These are phyloP conservation scores for Stylonectria norvegica DNA, from an alignment of 2,329 filamentous ascomycete genomes.

Conservation along the genomic window DNA sequence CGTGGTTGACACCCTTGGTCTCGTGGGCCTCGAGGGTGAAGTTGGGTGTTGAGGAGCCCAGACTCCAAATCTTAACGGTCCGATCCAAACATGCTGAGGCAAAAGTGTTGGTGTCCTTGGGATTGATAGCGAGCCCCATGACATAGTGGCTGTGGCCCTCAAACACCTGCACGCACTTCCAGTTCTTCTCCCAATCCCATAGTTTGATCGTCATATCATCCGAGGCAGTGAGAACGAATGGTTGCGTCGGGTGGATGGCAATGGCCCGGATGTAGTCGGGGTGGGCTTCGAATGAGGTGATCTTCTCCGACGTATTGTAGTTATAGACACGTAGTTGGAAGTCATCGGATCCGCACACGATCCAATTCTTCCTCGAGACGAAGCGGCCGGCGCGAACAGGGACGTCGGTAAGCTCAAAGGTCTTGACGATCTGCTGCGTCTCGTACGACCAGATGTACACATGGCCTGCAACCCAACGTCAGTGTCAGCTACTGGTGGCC, in stretches of 20 bases:
- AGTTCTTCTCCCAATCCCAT: slow-evolving; percentile 98
- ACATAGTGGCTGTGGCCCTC: slow-evolving; percentile 96
- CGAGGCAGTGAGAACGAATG: slow-evolving; percentile 91
- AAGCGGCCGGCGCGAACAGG: slow-evolving; percentile 96
- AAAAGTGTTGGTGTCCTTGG: slow-evolving; percentile 90
- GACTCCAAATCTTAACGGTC: slow-evolving; percentile 96
- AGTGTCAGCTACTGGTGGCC: too few species aligned
- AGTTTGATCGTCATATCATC: slow-evolving; percentile 99
- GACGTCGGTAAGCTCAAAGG: slow-evolving; percentile 97
- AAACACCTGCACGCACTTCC: slow-evolving; percentile 97
- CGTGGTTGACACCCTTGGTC: slow-evolving; percentile 95
- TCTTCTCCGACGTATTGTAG: slow-evolving; percentile 99
- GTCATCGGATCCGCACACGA: slow-evolving; percentile 92
- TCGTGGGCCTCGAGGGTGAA: slow-evolving; percentile 97
- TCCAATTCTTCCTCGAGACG: slow-evolving; percentile 98
- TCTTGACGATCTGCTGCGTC: slow-evolving; percentile 95
- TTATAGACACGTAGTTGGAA: slow-evolving; percentile 89
- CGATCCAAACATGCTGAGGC: slow-evolving; percentile 93
- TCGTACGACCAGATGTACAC: slow-evolving; percentile 99
- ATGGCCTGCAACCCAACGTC: slow-evolving; percentile 80
- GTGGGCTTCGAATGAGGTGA: slow-evolving; percentile 93
- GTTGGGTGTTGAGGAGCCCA: slow-evolving; percentile 90
- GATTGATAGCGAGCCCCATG: slow-evolving; percentile 95
- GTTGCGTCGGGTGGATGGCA: slow-evolving; percentile 89
- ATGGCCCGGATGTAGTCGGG: slow-evolving; percentile 98